phyloP scores from a whole-genome alignment of 148 eudicot genomes.

The Diospyros kaki region DNA sequence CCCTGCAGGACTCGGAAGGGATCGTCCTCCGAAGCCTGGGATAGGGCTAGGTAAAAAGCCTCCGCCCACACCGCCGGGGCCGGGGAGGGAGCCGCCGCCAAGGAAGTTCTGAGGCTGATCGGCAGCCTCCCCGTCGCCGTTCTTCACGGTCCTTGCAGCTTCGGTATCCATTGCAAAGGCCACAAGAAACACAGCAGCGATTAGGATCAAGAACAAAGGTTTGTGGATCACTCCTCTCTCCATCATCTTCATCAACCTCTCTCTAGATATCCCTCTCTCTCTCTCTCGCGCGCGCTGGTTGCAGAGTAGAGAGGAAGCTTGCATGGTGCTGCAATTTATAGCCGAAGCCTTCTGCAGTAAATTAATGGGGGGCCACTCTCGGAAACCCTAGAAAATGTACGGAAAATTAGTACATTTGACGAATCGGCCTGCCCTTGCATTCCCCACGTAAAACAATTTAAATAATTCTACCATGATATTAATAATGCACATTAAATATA shows the following conservation, averaged over 20 bases:
- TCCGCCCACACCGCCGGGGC: not conserved
- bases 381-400: not conserved
- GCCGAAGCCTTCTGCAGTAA: not conserved
- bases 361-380: not conserved
- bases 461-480: too few relatives aligned
- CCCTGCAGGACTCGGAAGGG: not conserved
- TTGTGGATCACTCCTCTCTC: too few relatives aligned
- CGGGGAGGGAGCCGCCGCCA: not conserved
- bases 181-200: not conserved
- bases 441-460: too few relatives aligned
- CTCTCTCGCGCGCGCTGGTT: not conserved
- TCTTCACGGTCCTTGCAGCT: slow-evolving; percentile 11
- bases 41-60: not conserved
- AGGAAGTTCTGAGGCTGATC: slow-evolving; percentile 12
- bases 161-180: not conserved
- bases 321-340: slow-evolving; percentile 3
- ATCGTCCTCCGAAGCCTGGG: not conserved
- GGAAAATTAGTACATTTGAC: too few relatives aligned
- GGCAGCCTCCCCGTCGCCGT: not conserved
- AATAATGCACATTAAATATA: too few relatives aligned
- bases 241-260: not conserved
- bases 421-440: too few relatives aligned
- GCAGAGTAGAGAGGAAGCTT: not conserved
- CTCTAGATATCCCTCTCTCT: not conserved
- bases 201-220: not conserved